These are phyloP conservation scores for Sindora glabra DNA, from an alignment of 306 rosid species.

Conservation along the genomic window DNA sequence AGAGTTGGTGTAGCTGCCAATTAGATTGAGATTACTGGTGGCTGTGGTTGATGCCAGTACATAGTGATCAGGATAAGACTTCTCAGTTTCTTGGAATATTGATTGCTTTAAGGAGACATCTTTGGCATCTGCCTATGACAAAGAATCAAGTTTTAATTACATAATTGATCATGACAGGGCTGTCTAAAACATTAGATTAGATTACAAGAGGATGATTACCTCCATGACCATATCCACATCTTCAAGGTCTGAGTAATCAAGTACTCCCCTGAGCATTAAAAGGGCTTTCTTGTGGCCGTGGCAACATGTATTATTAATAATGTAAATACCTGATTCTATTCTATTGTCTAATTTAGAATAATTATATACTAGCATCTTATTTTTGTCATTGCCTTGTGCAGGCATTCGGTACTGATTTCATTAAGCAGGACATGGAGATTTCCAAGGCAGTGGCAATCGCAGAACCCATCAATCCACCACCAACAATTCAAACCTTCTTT, in stretches of 20 bases:
- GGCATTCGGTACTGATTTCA: constrained; percentile 44
- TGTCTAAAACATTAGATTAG: neutral
- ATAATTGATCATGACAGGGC: neutral
- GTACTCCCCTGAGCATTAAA: constrained; percentile 35
- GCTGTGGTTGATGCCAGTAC: constrained; percentile 50
- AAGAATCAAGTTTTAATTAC: neutral
- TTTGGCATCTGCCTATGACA: constrained; percentile 42
- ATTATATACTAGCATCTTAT: constrained; percentile 31
- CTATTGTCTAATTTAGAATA: no score
- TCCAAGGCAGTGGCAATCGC: constrained; percentile 52
- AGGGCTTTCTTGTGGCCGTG: constrained; percentile 30
- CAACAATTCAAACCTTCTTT: no score
- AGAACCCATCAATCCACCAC: constrained; percentile 67
- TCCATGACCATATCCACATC: constrained; percentile 58
- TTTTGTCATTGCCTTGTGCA: constrained; percentile 29
- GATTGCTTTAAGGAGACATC: constrained; percentile 40
- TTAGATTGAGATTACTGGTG: constrained; percentile 41
- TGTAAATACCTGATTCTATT: neutral
- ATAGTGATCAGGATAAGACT: constrained; percentile 43
- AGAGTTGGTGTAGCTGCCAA: constrained; percentile 45
- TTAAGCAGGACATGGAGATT: constrained; percentile 39
- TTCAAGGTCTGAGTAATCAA: constrained; percentile 44
- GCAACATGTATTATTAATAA: constrained; percentile 22
- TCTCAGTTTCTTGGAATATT: constrained; percentile 44
- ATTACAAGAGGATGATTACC: constrained; percentile 24